Evolutionary conservation across 805 yeast species (phyloP).

Genomic region (Saturnispora hagleri): DNA sequence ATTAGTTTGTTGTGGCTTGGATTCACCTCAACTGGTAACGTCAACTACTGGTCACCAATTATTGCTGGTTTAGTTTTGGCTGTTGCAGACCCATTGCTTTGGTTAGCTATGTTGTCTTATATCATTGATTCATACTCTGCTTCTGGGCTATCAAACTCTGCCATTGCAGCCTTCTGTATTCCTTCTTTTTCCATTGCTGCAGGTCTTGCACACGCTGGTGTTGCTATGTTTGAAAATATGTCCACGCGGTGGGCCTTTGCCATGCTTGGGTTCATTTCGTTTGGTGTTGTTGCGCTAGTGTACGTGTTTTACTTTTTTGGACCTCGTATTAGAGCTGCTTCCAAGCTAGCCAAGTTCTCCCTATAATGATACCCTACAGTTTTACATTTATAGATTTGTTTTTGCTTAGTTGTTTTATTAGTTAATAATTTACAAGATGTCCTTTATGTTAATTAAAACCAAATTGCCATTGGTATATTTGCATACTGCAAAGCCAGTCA

Average conservation of each 20-base stretch:
- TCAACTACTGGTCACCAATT: slow-evolving; percentile 29
- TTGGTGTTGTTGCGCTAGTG: slow-evolving; percentile 26
- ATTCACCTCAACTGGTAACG: slow-evolving; percentile 26
- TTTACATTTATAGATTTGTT: neutral
- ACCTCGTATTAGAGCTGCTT: slow-evolving; percentile 22
- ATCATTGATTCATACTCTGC: slow-evolving; percentile 29
- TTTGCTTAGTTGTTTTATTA: neutral
- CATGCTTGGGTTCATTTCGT: slow-evolving; percentile 26
- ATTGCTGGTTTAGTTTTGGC: slow-evolving; percentile 28
- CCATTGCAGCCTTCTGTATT: slow-evolving; percentile 30
- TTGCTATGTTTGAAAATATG: slow-evolving; percentile 31
- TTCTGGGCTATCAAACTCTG: slow-evolving; percentile 27
- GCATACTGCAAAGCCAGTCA: too few species aligned
- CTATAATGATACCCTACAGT: neutral
- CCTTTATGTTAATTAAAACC: too few species aligned
- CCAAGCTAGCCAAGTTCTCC: slow-evolving; percentile 23
- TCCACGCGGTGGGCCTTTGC: slow-evolving; percentile 30
- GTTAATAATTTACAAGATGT: too few species aligned
- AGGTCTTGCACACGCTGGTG: slow-evolving; percentile 30
- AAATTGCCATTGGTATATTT: too few species aligned
- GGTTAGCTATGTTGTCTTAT: slow-evolving; percentile 30
- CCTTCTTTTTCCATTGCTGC: slow-evolving; percentile 31
- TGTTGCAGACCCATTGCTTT: slow-evolving; percentile 27
- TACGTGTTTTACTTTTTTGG: slow-evolving; percentile 30
- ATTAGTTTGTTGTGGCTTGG: slow-evolving; percentile 29